phyloP scores from a whole-genome alignment of 2,329 filamentous ascomycete species.

The Venturia pyrina region DNA sequence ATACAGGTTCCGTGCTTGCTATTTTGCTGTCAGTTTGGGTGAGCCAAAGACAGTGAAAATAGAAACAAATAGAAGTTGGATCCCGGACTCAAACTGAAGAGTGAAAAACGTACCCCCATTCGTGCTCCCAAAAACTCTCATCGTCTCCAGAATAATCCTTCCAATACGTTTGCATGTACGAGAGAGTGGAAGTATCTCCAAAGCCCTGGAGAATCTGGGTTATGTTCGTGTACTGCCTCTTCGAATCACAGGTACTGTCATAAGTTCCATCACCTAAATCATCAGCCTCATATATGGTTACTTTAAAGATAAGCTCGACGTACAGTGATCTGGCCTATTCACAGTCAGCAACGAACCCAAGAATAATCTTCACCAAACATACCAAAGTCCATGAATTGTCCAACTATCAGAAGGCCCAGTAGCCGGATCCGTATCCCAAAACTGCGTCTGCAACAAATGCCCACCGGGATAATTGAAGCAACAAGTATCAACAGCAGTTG shows the following conservation, averaged over 20 bases:
- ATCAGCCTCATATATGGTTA: background rate
- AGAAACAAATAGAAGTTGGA: too few relatives aligned
- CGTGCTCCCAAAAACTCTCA: conserved; percentile 58
- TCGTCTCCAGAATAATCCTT: conserved; percentile 56
- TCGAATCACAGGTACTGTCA: conserved; percentile 9
- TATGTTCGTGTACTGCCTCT: conserved; percentile 17
- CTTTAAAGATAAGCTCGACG: background rate
- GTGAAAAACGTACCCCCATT: conserved; percentile 48
- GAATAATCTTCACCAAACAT: background rate
- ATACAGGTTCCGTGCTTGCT: conserved; percentile 51
- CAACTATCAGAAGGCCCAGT: conserved; percentile 15
- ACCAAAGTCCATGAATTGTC: conserved; percentile 19
- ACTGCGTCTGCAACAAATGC: conserved; percentile 18
- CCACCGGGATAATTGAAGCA: conserved; percentile 13
- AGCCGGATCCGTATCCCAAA: conserved; percentile 19
- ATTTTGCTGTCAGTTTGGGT: background rate
- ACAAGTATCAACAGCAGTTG: conserved; percentile 47
- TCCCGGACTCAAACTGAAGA: background rate
- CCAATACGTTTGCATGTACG: conserved; percentile 63
- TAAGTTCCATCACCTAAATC: conserved; percentile 14
- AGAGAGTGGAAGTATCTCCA: conserved; percentile 46
- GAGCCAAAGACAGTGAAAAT: background rate
- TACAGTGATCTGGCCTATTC: conserved; percentile 10
- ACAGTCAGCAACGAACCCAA: background rate
- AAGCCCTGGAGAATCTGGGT: conserved; percentile 45